Evolutionary conservation across 2,329 filamentous ascomycete species (phyloP), one percentile per base, ranked within the genome.

Genomic region (Neopestalotiopsis rosae): DNA sequence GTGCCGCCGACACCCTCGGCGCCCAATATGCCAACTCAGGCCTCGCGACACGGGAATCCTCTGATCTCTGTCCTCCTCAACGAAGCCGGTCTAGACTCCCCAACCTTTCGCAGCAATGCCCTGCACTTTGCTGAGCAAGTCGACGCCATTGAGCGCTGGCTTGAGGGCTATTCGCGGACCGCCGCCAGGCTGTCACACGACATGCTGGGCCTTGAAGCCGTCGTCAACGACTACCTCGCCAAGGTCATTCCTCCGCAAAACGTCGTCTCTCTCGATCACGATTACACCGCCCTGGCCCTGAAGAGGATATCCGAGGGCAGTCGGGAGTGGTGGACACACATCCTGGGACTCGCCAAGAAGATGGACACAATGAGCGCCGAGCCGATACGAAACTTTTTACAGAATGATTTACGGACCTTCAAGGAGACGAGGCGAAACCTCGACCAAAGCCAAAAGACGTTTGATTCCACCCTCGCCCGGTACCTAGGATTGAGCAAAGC

Each of bases 61-160:
- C 81, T 84, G 40, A 85, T 89, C 69, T 94, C 96, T 59, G 95
- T 98, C 45, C 91, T 91, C 70, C 88, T 98, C 74, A 96, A 95
- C 83, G 96, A 99, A 87, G 96, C 96, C 65, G 93, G 94, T 24
- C 92, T 98, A 83, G 96, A 99, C 82, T 98, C 95, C 52, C 96
- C 96, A 32, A 97, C 95, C 45, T 98, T 98, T 80, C 94, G 96
- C 72, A 94, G 95, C 61, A 93, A 93, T 28, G 89, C 94, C 57
- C 84, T 92, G 61, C 94, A 98, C 82, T 97, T 97, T 78, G 88
- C 90, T 71, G 96, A 98, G 73, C 95, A 99, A 83, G 89, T 97
- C 76, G 96, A 98, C 73, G 88, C 90, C 68, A 88, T 98, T 69
- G 96, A 98, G 81, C 90, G 89, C 86, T 99, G 96, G 96, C 92